phyloP scores from a whole-genome alignment of 73 alveolate species.

The Paramecium primaurelia region DNA sequence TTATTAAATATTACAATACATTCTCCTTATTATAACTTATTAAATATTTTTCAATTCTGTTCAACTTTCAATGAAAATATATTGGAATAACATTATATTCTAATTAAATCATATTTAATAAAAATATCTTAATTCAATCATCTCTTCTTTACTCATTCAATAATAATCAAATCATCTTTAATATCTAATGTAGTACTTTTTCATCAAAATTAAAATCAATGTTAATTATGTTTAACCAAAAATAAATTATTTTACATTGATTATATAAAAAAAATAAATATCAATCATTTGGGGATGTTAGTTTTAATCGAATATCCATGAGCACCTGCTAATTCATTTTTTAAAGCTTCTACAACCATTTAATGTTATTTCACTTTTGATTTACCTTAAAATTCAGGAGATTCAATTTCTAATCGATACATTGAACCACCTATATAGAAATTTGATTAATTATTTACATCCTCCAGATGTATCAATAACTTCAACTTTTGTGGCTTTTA shows the following conservation, averaged over 20 bases:
- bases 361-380: conserved; percentile 22
- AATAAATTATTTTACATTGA: neutral
- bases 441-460: neutral
- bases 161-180: too few species aligned
- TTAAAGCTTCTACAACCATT: neutral
- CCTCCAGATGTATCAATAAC: conserved; percentile 9
- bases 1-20: too few species aligned
- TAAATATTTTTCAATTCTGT: neutral
- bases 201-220: too few species aligned
- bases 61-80: conserved; percentile 49
- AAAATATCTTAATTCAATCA: too few species aligned
- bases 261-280: neutral
- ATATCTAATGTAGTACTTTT: too few species aligned
- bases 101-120: neutral
- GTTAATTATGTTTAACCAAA: neutral
- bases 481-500: neutral
- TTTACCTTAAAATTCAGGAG: neutral
- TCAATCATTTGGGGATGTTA: neutral
- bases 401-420: neutral
- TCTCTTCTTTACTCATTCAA: too few species aligned
- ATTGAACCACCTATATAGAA: neutral
- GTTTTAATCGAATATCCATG: conserved; percentile 9
- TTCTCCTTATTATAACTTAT: neutral
- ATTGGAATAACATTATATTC: neutral
- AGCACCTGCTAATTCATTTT: neutral